Evolutionary conservation across 805 yeast species (phyloP).

Genomic region (Candida chauliodis): DNA sequence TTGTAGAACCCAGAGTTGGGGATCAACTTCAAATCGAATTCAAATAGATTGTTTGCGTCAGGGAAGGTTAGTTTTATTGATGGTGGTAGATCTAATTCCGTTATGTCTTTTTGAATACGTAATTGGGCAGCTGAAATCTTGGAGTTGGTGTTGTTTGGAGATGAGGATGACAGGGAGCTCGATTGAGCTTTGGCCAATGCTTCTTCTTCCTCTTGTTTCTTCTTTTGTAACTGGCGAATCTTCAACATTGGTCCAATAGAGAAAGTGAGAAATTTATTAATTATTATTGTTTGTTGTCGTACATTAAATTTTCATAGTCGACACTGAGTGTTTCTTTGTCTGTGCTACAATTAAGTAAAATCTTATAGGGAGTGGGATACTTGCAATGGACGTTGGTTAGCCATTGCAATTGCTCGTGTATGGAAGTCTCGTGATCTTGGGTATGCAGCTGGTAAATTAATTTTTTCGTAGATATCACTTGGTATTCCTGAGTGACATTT

Average conservation of each 20-base stretch:
- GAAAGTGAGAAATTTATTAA: too few species aligned
- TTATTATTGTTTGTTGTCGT: too few species aligned
- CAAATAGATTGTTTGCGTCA: slow-evolving; percentile 55
- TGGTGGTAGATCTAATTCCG: slow-evolving; percentile 62
- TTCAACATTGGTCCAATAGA: slow-evolving; percentile 44
- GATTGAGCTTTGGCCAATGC: slow-evolving; percentile 22
- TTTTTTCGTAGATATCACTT: neutral
- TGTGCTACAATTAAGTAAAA: too few species aligned
- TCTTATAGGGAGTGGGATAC: slow-evolving; percentile 11
- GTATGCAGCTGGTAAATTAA: neutral
- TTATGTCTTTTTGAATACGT: slow-evolving; percentile 71
- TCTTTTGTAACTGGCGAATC: slow-evolving; percentile 56
- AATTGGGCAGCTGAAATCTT: slow-evolving; percentile 59
- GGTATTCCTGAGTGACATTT: neutral
- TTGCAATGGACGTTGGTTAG: slow-evolving; percentile 12
- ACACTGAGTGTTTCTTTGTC: too few species aligned
- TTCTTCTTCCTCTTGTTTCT: slow-evolving; percentile 48
- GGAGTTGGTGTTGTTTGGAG: slow-evolving; percentile 9
- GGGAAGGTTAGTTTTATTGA: slow-evolving; percentile 52
- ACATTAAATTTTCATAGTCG: too few species aligned
- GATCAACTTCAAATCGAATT: slow-evolving; percentile 50
- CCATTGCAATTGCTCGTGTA: slow-evolving; percentile 9
- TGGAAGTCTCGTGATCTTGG: neutral
- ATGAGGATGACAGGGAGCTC: slow-evolving; percentile 6
- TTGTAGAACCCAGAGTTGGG: slow-evolving; percentile 75